phyloP scores from a whole-genome alignment of 139 green algal species.

The Asterochloris erici region DNA sequence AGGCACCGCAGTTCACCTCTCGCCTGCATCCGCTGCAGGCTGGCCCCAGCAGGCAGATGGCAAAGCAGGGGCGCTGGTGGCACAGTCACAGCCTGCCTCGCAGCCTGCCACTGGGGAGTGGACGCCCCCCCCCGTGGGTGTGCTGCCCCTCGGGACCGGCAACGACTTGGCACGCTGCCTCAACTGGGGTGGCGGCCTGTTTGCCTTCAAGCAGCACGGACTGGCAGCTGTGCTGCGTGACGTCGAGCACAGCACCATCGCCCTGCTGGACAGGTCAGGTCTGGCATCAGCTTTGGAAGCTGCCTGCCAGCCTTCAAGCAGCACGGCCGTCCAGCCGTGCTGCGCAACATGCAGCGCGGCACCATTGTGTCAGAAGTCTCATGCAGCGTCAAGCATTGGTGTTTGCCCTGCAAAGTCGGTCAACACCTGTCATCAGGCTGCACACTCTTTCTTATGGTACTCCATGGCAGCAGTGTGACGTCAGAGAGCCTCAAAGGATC shows the following conservation, averaged over 20 bases:
- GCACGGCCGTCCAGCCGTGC: neutral
- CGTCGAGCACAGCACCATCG: slow-evolving; percentile 45
- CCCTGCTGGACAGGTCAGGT: slow-evolving; percentile 63
- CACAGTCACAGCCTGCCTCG: neutral
- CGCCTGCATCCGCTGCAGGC: too few relatives aligned
- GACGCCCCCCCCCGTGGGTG: slow-evolving; percentile 59
- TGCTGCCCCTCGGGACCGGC: slow-evolving; percentile 82
- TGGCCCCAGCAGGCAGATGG: too few relatives aligned
- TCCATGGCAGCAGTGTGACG: too few relatives aligned
- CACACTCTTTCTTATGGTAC: too few relatives aligned
- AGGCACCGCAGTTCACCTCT: too few relatives aligned
- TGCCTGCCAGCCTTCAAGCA: neutral
- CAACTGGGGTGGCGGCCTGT: slow-evolving; percentile 68
- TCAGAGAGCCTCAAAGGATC: too few relatives aligned
- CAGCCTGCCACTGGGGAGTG: slow-evolving; percentile 17
- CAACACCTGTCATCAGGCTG: too few relatives aligned
- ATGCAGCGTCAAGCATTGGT: too few relatives aligned
- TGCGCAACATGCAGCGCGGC: neutral
- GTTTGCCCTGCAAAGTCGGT: too few relatives aligned
- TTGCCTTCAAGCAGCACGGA: slow-evolving; percentile 23
- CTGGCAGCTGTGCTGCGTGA: slow-evolving; percentile 49
- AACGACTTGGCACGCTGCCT: slow-evolving; percentile 87
- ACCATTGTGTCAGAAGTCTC: too few relatives aligned
- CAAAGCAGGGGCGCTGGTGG: too few relatives aligned
- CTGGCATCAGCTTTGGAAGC: neutral